phyloP scores from a whole-genome alignment of 257 asterid genomes.

The Cordia subcordata region DNA sequence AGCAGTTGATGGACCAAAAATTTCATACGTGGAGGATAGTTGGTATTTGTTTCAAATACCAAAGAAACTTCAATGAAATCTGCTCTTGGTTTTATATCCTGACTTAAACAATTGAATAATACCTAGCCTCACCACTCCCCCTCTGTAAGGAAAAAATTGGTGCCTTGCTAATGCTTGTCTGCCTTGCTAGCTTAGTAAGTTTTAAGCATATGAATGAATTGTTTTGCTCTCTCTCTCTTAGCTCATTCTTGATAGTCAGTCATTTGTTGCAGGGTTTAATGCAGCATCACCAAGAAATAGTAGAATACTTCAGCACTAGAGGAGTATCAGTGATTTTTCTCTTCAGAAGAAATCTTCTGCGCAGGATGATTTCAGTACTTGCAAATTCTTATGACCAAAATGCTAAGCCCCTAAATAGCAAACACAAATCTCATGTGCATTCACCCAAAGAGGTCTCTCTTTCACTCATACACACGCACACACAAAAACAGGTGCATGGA shows the following conservation, averaged over 20 bases:
- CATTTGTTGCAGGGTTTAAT: conserved; percentile 60
- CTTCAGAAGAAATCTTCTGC: conserved; percentile 80
- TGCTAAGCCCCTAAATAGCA: conserved; percentile 78
- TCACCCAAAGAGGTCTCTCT: conserved; percentile 63
- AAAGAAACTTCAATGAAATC: no score
- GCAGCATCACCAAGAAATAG: conserved; percentile 73
- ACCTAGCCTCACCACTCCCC: no score
- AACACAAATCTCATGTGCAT: conserved; percentile 96
- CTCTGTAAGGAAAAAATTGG: no score
- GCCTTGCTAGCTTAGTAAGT: no score
- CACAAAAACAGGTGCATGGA: not conserved
- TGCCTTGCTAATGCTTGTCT: no score
- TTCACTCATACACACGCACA: conserved; percentile 7
- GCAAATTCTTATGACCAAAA: conserved; percentile 88
- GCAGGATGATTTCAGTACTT: conserved; percentile 80
- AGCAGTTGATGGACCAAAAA: no score
- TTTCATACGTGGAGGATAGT: no score
- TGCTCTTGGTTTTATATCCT: no score
- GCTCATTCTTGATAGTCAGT: not conserved
- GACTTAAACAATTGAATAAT: no score
- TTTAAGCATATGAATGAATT: no score
- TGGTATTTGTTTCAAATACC: no score
- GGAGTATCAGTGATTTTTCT: conserved; percentile 93
- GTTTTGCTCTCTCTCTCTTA: no score
- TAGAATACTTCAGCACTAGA: conserved; percentile 62